phyloP scores from a whole-genome alignment of 2,329 filamentous ascomycete species.

The Pezicula rhizophila region DNA sequence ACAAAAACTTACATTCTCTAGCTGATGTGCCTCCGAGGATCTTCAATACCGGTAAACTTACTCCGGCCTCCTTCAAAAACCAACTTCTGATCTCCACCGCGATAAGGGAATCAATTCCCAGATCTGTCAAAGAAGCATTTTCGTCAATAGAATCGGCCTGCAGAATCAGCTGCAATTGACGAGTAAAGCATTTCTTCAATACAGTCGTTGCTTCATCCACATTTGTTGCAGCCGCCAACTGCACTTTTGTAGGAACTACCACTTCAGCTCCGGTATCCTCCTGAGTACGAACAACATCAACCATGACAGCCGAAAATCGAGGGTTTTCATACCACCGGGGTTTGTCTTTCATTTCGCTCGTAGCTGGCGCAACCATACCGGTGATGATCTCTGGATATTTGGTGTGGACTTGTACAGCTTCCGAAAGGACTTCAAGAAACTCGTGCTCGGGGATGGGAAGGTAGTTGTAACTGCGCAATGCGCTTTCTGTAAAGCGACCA shows the following conservation, averaged over 20 bases:
- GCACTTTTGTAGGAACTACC: background rate
- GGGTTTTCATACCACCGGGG: conserved; percentile 12
- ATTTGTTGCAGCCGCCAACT: background rate
- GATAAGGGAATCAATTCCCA: conserved; percentile 3
- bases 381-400: background rate
- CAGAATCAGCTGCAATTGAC: background rate
- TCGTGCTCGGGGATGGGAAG: background rate
- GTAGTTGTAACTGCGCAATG: background rate
- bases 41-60: conserved; percentile 40
- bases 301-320: conserved; percentile 2
- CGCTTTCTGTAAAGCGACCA: background rate
- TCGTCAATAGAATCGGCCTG: background rate
- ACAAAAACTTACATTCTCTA: conserved; percentile 5
- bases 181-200: background rate
- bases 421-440: background rate
- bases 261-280: background rate
- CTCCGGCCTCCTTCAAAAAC: conserved; percentile 3
- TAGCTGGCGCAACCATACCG: background rate
- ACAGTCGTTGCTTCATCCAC: background rate
- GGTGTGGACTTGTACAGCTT: background rate
- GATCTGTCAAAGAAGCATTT: background rate
- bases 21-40: conserved; percentile 31
- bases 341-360: background rate
- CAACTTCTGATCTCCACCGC: conserved; percentile 2
- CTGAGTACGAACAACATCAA: background rate